Base-by-base conservation (phyloP, 345 rosid genomes). In the Euphorbia pulcherrima region DNA sequence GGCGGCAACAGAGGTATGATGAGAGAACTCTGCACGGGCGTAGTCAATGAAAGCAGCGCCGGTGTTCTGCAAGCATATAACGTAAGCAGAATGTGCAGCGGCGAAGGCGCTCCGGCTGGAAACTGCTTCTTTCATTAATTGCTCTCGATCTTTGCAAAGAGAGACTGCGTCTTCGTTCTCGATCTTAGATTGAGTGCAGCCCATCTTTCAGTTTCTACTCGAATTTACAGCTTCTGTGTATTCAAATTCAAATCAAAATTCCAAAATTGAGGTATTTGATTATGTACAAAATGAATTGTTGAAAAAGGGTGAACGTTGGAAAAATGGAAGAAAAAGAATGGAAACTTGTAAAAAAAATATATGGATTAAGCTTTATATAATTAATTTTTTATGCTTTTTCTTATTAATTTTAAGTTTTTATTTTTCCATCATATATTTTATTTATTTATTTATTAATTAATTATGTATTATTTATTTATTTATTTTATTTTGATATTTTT, bases 41-140 rank as follows among this genome's bases (percentile, higher is more conserved):
- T 83, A 91, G 59, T 89, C 97, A 70, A 87, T 86, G 72, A 94
- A 91, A 68, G 99, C 97, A 58, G 96, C 96, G 67, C 99, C 99
- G 69, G 96, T 85, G 84, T 89, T 88, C 76, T 87, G 89, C 17
- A 93, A 83, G 47, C 90, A 74, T 81, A 90, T 81, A 37, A 87
- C 80, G 80, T 86, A 89, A 77, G 92, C 83, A 8, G 86, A 82
- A 84, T 94, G 97, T 0, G 97, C 92, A n/a, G 99, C 95, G 66
- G 99, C 97, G 78, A 94, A 94, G 69, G 97, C 96, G 82, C 92
- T 94, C 26, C 99, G 90, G 16, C 75, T 68, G 0, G 81, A 64
- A 39, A 92, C 92, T 4, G 96, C 96, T 0, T 87, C 90, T 74
- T 82, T 91, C 96, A 94, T 88, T 70, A 71, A 46, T 35, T 55